Evolutionary conservation across 352 stramenopile genomes (phyloP), one percentile per base, ranked within the genome.

Genomic region (Blastocystis hominis): DNA sequence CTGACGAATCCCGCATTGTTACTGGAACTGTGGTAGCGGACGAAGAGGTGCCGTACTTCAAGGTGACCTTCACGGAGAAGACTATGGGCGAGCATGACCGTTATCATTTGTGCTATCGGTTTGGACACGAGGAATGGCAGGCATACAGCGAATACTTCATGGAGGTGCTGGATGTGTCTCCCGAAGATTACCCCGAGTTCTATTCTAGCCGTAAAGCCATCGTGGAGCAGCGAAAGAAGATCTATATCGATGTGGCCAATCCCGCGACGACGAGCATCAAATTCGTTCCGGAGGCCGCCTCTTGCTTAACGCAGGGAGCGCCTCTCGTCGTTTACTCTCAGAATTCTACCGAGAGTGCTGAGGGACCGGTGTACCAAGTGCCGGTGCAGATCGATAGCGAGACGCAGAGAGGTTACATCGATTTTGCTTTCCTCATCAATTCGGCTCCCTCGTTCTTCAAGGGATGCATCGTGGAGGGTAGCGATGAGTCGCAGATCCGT

Each of bases 51-150:
- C 17, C 34, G 53, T 68, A 68, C 36, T 84, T 66, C 46, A 24
- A 38, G 0, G 72, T 84, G 72, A 64, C 53, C 10, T 47, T 84
- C 9, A 66, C 72, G 30, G 20, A 84, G 38, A 10, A 54, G 72
- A 84, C 72, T 10, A 54, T 36, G 5, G 72, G 68, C 20, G 36
- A 30, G 30, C 66, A 84, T 34, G 36, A 50, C 30, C 44, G 10
- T 34, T 84, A 84, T 34, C 24, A 68, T 17, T 66, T 84, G 24
- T 84, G 72, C 50, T 84, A 84, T 46, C 40, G 68, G 72, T 84
- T 84, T 34, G 72, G 72, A n/a, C 2, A 40, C 3, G 72, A 84
- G 55, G 47, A 46, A 20, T 84, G 72, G 72, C 40, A 64, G 44
- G 47, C n/a, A 10, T 84, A 84, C 44, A 53, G 68, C 36, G 72